phyloP scores from a whole-genome alignment of 805 yeast genomes.

The Wickerhamomyces alni region DNA sequence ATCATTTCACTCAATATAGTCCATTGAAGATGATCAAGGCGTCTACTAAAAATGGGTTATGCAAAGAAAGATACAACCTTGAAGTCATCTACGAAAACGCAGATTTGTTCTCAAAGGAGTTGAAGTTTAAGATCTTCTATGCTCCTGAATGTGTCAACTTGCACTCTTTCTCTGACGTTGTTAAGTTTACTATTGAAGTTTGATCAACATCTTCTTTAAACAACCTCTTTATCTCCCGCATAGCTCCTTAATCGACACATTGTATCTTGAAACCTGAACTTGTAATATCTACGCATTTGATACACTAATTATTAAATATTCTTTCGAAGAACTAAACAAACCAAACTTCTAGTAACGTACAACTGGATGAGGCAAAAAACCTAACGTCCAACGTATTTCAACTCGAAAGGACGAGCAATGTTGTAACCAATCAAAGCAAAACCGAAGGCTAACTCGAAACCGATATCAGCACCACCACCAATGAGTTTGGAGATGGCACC shows the following conservation, averaged over 20 bases:
- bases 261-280: too few species aligned
- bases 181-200: neutral
- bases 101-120: neutral
- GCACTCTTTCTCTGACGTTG: neutral
- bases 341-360: neutral
- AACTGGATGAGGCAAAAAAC: neutral
- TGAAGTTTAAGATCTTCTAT: neutral
- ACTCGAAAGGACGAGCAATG: conserved; percentile 58
- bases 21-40: neutral
- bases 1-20: neutral
- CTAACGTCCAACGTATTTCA: conserved; percentile 51
- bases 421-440: conserved; percentile 65
- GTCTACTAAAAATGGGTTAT: neutral
- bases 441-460: conserved; percentile 69
- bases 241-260: too few species aligned
- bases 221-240: too few species aligned
- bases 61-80: neutral
- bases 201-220: neutral
- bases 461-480: conserved; percentile 71
- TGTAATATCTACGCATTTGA: too few species aligned
- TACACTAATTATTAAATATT: too few species aligned
- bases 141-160: neutral
- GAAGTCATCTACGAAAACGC: neutral
- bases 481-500: conserved; percentile 53
- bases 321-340: neutral